Evolutionary conservation across 805 yeast species (phyloP).

Genomic region (Debaryomyces tyrocola): DNA sequence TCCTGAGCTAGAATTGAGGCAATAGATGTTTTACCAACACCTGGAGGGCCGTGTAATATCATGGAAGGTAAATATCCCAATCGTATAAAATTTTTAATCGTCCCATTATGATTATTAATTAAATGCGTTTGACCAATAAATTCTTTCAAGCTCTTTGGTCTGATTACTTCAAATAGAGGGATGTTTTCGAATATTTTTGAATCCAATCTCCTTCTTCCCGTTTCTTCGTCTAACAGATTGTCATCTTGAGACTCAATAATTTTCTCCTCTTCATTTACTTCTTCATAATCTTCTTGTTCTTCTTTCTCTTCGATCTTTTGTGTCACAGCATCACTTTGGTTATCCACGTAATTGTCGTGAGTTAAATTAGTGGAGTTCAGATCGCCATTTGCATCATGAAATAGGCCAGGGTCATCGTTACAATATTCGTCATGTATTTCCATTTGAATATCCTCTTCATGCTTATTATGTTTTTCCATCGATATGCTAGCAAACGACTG

Average conservation of each 20-base stretch:
- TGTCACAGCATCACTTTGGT: not conserved
- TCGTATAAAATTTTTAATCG: constrained; percentile 62
- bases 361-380: too few relatives aligned
- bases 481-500: too few relatives aligned
- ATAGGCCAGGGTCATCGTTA: too few relatives aligned
- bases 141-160: constrained; percentile 71
- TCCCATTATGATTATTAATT: constrained; percentile 58
- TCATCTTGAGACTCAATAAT: not conserved
- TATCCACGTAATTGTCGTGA: not conserved
- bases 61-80: constrained; percentile 76
- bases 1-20: constrained; percentile 62
- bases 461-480: too few relatives aligned
- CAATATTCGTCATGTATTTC: too few relatives aligned
- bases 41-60: constrained; percentile 95
- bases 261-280: not conserved
- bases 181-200: not conserved
- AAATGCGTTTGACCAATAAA: constrained; percentile 87
- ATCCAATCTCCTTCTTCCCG: too few relatives aligned
- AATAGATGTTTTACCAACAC: constrained; percentile 90
- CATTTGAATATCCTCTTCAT: too few relatives aligned
- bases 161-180: constrained; percentile 76
- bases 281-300: not conserved
- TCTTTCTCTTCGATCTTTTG: not conserved
- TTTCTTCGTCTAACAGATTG: not conserved
- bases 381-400: too few relatives aligned